Evolutionary conservation across 176 grass and related monocot species (phyloP), one percentile per base, ranked within the genome.

Genomic region (Melocanna baccifera): DNA sequence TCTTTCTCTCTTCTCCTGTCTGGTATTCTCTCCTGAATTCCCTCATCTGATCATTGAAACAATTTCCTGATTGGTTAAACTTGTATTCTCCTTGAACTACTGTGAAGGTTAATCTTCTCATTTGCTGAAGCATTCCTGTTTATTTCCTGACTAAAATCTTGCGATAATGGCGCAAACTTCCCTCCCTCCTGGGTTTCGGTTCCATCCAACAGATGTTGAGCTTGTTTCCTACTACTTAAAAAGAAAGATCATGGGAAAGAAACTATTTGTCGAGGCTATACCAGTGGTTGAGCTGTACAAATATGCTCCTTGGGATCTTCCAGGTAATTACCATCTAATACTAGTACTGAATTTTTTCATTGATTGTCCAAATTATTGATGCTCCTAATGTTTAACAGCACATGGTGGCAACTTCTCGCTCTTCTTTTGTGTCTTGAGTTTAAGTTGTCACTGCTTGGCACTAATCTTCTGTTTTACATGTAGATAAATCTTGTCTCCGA

Each of bases 151-250:
- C 53, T n/a, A 58, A 53, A 65, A 34, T 86, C 67, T 81, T 82
- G 36, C 13, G 8, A 40, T 88, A 75, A 99, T 96, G 93, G 90
- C 66, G 42, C 89, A 92, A 89, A 83, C 86, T 32, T 83, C 42
- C 40, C 84, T 99, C 45, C 93, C 91, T 61, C 90, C 93, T 40
- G 97, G 93, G 41, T 99, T 96, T 64, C 87, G 91, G 64, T 99
- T 99, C 85, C 97, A 94, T 72, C 97, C 97, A 46, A 99, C 93
- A 69, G 97, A 96, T 76, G 93, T 94, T 85, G 97, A 99, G 63
- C 88, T 99, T 41, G 79, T 96, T 85, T 86, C 71, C 11, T 96
- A 92, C 87, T 99, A 96, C 88, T 87, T 99, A 43, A 96, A 92
- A 86, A 92, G 88, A 85, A 99, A 94, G 84, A 87, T 96, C 34